phyloP scores from a whole-genome alignment of 1,284 basidiomycete species.

The Tilletiopsis washingtonensis region DNA sequence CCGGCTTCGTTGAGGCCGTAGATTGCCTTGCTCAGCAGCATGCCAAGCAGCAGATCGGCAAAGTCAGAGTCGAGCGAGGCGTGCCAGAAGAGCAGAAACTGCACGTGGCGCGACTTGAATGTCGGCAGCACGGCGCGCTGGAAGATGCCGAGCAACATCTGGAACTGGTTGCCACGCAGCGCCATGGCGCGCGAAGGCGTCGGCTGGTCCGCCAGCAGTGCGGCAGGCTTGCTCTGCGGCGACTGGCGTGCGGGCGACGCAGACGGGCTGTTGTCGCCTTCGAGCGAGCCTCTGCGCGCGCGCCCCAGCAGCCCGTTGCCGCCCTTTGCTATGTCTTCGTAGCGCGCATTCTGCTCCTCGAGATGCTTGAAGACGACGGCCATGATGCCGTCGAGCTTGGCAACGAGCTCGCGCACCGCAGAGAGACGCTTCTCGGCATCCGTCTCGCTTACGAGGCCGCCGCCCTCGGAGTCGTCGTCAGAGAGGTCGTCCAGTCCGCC shows the following conservation, averaged over 20 bases:
- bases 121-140: slow-evolving; percentile 87
- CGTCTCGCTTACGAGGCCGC: slow-evolving; percentile 20
- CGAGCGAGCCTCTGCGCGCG: too few relatives aligned
- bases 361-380: slow-evolving; percentile 77
- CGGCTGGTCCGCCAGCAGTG: background rate
- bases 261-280: background rate
- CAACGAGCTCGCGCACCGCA: slow-evolving; percentile 70
- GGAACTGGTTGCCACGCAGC: slow-evolving; percentile 54
- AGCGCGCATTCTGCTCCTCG: slow-evolving; percentile 45
- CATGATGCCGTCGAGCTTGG: slow-evolving; percentile 83
- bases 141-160: slow-evolving; percentile 82
- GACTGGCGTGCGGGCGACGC: background rate
- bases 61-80: slow-evolving; percentile 81
- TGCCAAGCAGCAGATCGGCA: slow-evolving; percentile 84
- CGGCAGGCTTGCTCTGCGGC: background rate
- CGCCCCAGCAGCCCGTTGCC: too few relatives aligned
- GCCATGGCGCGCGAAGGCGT: background rate
- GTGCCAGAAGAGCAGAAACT: slow-evolving; percentile 94
- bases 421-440: slow-evolving; percentile 4
- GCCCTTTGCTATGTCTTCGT: slow-evolving; percentile 6
- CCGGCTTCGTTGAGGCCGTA: slow-evolving; percentile 51
- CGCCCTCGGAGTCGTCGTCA: slow-evolving; percentile 52
- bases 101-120: slow-evolving; percentile 92
- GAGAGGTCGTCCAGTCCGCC: slow-evolving; percentile 48
- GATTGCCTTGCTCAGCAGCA: slow-evolving; percentile 79